phyloP scores from a whole-genome alignment of 257 asterid genomes.

The Nicotiana knightiana region DNA sequence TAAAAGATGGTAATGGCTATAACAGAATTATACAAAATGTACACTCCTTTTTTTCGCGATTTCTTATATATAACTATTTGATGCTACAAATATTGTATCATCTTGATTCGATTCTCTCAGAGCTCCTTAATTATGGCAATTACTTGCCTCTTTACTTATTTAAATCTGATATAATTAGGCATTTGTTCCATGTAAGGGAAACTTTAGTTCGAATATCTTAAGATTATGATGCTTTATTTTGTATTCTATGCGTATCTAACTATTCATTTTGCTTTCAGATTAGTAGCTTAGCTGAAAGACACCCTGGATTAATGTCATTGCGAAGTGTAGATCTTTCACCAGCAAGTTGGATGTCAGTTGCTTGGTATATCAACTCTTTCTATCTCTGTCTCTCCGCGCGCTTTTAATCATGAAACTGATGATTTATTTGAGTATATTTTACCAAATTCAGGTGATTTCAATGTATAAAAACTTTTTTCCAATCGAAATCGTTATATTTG shows the following conservation, averaged over 20 bases:
- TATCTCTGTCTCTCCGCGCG: background rate
- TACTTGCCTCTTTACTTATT: background rate
- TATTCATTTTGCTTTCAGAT: conserved; percentile 26
- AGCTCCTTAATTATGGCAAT: background rate
- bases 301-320: conserved; percentile 42
- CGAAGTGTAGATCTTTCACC: conserved; percentile 54
- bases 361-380: conserved; percentile 26
- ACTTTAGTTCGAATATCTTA: background rate
- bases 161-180: background rate
- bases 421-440: background rate
- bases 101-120: background rate
- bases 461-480: background rate
- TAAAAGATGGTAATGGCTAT: background rate
- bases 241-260: background rate
- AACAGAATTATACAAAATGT: background rate
- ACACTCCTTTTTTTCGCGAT: background rate
- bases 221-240: background rate
- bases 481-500: background rate
- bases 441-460: background rate
- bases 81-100: background rate
- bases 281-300: conserved; percentile 30
- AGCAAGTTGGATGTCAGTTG: conserved; percentile 54
- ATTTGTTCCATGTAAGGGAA: background rate
- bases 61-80: background rate
- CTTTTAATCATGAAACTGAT: background rate